phyloP scores from a whole-genome alignment of 148 eudicot species.

The Persicaria tinctoria region DNA sequence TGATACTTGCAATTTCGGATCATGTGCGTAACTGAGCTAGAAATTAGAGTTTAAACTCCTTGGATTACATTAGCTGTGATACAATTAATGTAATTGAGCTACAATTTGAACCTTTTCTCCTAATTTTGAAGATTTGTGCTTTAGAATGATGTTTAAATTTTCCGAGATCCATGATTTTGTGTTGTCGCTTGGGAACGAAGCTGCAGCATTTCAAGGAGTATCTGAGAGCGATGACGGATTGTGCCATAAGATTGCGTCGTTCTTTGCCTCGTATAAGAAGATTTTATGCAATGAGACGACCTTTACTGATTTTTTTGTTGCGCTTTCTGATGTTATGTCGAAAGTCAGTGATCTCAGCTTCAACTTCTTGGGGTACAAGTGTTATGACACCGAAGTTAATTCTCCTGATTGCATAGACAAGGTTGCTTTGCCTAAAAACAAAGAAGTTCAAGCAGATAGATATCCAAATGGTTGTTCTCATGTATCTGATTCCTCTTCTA shows the following conservation, averaged over 20 bases:
- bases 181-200: conserved; percentile 54
- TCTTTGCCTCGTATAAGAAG: conserved; percentile 44
- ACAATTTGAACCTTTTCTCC: too few relatives aligned
- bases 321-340: conserved; percentile 55
- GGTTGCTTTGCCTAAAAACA: conserved; percentile 80
- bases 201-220: conserved; percentile 32
- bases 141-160: too few relatives aligned
- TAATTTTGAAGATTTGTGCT: too few relatives aligned
- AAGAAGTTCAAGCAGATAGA: conserved; percentile 37
- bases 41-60: too few relatives aligned
- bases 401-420: conserved; percentile 92
- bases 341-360: conserved; percentile 56
- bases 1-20: too few relatives aligned
- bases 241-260: conserved; percentile 37
- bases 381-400: conserved; percentile 41
- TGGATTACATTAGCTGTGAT: too few relatives aligned
- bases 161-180: conserved; percentile 58
- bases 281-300: conserved; percentile 33
- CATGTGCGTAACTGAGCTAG: too few relatives aligned
- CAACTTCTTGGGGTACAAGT: conserved; percentile 52
- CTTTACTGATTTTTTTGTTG: conserved; percentile 52
- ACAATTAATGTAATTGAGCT: too few relatives aligned
- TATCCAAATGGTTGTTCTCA: conserved; percentile 47
- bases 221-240: conserved; percentile 40
- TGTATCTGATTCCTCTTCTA: conserved; percentile 61